These are phyloP conservation scores for Panaeolus cyanescens DNA, from an alignment of 768 basidiomycete species.

Conservation along the genomic window DNA sequence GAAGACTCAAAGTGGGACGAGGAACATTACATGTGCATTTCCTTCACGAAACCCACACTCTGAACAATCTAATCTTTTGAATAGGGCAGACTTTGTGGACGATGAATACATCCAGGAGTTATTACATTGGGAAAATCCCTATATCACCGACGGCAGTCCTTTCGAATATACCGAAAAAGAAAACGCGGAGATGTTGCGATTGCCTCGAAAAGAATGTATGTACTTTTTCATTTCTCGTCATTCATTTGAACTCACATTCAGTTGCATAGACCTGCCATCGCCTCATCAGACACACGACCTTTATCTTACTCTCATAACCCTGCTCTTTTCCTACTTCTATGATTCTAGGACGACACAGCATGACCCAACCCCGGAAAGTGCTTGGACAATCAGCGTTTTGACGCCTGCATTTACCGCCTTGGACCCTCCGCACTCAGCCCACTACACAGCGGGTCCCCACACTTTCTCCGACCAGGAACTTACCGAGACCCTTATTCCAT, in stretches of 20 bases:
- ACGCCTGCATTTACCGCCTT: conserved; percentile 83
- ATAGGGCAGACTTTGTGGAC: conserved; percentile 81
- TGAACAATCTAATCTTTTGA: conserved; percentile 8
- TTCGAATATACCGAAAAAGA: conserved; percentile 73
- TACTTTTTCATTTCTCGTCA: conserved; percentile 7
- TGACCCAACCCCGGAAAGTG: conserved; percentile 86
- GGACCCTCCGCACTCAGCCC: conserved; percentile 61
- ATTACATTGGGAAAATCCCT: conserved; percentile 65
- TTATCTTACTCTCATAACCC: conserved; percentile 67
- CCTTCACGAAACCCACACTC: not conserved
- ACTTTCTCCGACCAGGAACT: conserved; percentile 48
- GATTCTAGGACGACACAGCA: conserved; percentile 75
- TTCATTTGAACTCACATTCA: conserved; percentile 6
- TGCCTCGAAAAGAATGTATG: conserved; percentile 58
- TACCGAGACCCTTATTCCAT: conserved; percentile 51
- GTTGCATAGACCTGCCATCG: conserved; percentile 58
- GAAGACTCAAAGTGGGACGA: conserved; percentile 83
- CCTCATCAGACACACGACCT: conserved; percentile 56
- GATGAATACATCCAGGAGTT: conserved; percentile 76
- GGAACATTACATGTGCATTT: conserved; percentile 75
- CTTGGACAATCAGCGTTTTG: conserved; percentile 79
- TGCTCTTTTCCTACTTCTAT: conserved; percentile 83
- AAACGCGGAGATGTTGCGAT: conserved; percentile 61
- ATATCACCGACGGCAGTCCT: conserved; percentile 30
- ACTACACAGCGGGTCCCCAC: conserved; percentile 15